These are phyloP conservation scores for Zygosaccharomyces sapae DNA, from an alignment of 1,139 yeast genomes.

Conservation along the genomic window DNA sequence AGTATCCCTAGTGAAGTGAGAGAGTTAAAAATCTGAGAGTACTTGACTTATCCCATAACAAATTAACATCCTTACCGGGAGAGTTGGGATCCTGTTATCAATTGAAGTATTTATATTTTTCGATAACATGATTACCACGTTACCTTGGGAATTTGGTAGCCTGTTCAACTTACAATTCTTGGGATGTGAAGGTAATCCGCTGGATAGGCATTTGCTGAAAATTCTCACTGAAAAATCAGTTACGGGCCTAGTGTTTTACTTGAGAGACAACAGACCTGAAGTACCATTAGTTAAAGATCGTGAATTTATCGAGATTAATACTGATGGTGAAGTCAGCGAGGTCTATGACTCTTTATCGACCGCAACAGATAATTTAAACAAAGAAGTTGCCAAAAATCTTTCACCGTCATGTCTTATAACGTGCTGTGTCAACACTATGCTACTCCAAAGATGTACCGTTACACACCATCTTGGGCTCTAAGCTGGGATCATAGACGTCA, in stretches of 20 bases:
- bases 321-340: conserved; percentile 63
- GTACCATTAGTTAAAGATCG: conserved; percentile 65
- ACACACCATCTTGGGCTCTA: conserved; percentile 96
- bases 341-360: conserved; percentile 32
- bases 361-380: conserved; percentile 35
- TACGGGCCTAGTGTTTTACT: conserved; percentile 68
- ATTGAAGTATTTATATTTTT: conserved; percentile 80
- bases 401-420: conserved; percentile 82
- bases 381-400: conserved; percentile 40
- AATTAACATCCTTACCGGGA: conserved; percentile 63
- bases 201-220: conserved; percentile 61
- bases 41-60: conserved; percentile 79
- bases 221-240: conserved; percentile 81
- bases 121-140: conserved; percentile 70
- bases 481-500: conserved; percentile 90
- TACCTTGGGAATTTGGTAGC: conserved; percentile 85
- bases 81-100: conserved; percentile 82
- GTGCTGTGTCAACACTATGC: conserved; percentile 95
- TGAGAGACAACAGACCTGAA: conserved; percentile 79
- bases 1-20: conserved; percentile 66
- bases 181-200: conserved; percentile 91
- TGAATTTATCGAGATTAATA: conserved; percentile 74
- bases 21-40: conserved; percentile 72
- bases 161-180: conserved; percentile 78
- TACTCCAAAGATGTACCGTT: conserved; percentile 84